These are phyloP conservation scores for Domatiomyces globalis DNA, from an alignment of 2,329 filamentous ascomycete genomes.

Conservation along the genomic window DNA sequence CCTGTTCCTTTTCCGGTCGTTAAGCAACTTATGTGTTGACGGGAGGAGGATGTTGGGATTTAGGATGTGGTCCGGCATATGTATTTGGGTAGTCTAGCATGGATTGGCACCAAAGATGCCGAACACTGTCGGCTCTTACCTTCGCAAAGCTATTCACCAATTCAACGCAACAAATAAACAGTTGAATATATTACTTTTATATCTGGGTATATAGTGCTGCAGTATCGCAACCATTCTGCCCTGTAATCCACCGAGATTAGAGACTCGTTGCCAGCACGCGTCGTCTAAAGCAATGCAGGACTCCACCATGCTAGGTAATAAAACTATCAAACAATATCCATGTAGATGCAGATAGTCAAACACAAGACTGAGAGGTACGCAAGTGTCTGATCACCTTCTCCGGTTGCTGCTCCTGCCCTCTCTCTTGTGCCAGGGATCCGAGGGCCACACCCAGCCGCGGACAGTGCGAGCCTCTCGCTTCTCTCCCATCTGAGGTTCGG, in stretches of 20 bases:
- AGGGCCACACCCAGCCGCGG: slow-evolving; percentile 48
- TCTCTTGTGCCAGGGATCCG: slow-evolving; percentile 44
- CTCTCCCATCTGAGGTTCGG: slow-evolving; percentile 45
- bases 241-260: not conserved
- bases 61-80: too few relatives aligned
- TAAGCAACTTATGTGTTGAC: too few relatives aligned
- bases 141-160: not conserved
- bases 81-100: too few relatives aligned
- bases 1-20: too few relatives aligned
- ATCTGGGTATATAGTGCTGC: not conserved
- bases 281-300: not conserved
- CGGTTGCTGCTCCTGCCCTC: slow-evolving; percentile 31
- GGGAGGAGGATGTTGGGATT: too few relatives aligned
- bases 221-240: not conserved
- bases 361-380: not conserved
- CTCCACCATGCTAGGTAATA: not conserved
- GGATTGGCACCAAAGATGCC: too few relatives aligned
- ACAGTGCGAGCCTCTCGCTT: slow-evolving; percentile 45
- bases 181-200: not conserved
- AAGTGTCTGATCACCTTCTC: slow-evolving; percentile 1
- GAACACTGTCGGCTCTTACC: too few relatives aligned
- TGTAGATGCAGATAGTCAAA: not conserved
- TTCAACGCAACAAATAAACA: not conserved
- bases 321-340: not conserved
- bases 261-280: not conserved